A percentile compares a stretch with the other conserved stretches of the same genome.
Evolutionary conservation across 768 basidiomycete species (phyloP).

Genomic region (Saitozyma sp.): DNA sequence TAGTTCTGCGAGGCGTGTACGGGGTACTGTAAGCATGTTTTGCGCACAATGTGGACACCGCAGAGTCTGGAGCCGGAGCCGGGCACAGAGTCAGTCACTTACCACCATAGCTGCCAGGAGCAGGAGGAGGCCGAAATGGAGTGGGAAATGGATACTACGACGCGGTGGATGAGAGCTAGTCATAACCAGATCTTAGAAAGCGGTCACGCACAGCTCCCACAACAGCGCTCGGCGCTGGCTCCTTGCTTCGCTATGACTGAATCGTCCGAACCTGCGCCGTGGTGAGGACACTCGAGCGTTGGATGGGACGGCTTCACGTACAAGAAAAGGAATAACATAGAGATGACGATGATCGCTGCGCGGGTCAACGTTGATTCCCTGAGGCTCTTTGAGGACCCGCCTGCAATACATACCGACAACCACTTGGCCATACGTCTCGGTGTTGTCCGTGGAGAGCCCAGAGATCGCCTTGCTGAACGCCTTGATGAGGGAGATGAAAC

Average conservation of each 20-base stretch:
- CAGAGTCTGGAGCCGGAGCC: no score
- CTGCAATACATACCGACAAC: constrained; percentile 17
- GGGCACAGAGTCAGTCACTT: constrained; percentile 5
- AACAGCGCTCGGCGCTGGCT: constrained; percentile 10
- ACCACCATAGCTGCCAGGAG: constrained; percentile 39
- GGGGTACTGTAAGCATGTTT: no score
- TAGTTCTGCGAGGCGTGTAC: constrained; percentile 21
- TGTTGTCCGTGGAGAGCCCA: constrained; percentile 21
- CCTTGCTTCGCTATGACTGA: constrained; percentile 16
- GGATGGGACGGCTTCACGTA: not conserved
- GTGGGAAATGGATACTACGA: constrained; percentile 27
- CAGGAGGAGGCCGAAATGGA: constrained; percentile 35
- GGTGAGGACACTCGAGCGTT: not conserved
- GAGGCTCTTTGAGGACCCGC: not conserved
- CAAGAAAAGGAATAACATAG: constrained; percentile 31
- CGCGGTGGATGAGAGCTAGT: no score
- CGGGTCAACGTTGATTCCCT: no score
- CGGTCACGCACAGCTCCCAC: constrained; percentile 19
- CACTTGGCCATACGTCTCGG: constrained; percentile 31
- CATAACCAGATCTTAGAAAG: not conserved
- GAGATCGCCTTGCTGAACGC: constrained; percentile 34
- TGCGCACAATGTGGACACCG: no score
- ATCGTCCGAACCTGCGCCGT: constrained; percentile 15
- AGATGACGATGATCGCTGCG: constrained; percentile 31
- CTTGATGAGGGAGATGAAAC: constrained; percentile 36